These are phyloP conservation scores for Ophiocordyceps polyrhachis-furcata DNA, from an alignment of 2,329 filamentous ascomycete genomes.

Conservation along the genomic window DNA sequence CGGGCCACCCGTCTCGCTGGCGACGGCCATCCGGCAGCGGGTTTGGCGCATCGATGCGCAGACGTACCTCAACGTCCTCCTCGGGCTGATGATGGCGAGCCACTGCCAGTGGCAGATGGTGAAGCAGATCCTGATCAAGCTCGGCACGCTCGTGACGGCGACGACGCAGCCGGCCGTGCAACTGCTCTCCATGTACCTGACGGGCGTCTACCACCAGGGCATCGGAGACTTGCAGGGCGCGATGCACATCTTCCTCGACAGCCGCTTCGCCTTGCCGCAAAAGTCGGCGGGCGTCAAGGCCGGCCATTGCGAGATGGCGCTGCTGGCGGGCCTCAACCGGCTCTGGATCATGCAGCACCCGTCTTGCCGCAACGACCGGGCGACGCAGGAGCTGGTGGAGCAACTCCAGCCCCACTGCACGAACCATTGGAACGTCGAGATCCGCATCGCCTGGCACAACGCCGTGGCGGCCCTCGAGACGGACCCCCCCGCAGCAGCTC, in stretches of 20 bases:
- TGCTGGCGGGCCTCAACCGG: slow-evolving; percentile 49
- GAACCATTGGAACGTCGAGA: slow-evolving; percentile 52
- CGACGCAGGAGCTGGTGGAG: slow-evolving; percentile 42
- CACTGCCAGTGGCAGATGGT: slow-evolving; percentile 53
- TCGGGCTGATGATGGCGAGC: slow-evolving; percentile 49
- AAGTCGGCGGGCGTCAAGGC: slow-evolving; percentile 23
- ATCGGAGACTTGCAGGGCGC: slow-evolving; percentile 55
- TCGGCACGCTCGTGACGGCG: slow-evolving; percentile 25
- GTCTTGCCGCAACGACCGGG: slow-evolving; percentile 33
- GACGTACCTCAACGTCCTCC: slow-evolving; percentile 52
- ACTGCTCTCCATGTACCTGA: slow-evolving; percentile 49
- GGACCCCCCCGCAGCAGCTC: slow-evolving; percentile 43
- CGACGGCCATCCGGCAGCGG: slow-evolving; percentile 36
- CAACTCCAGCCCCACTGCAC: slow-evolving; percentile 48
- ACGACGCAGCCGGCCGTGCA: slow-evolving; percentile 21
- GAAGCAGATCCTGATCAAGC: slow-evolving; percentile 32
- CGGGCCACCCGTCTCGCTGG: slow-evolving; percentile 30
- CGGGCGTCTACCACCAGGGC: slow-evolving; percentile 59
- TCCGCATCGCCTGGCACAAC: slow-evolving; percentile 61
- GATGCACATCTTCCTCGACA: slow-evolving; percentile 43
- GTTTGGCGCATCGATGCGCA: slow-evolving; percentile 48
- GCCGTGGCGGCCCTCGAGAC: slow-evolving; percentile 49
- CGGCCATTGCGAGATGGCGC: slow-evolving; percentile 41
- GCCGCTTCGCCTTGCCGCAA: slow-evolving; percentile 30
- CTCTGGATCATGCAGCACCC: slow-evolving; percentile 55